Evolutionary conservation across 495 filamentous ascomycete species (phyloP), one percentile per base, ranked within the genome.

Genomic region (Chaetomidium leptoderma): DNA sequence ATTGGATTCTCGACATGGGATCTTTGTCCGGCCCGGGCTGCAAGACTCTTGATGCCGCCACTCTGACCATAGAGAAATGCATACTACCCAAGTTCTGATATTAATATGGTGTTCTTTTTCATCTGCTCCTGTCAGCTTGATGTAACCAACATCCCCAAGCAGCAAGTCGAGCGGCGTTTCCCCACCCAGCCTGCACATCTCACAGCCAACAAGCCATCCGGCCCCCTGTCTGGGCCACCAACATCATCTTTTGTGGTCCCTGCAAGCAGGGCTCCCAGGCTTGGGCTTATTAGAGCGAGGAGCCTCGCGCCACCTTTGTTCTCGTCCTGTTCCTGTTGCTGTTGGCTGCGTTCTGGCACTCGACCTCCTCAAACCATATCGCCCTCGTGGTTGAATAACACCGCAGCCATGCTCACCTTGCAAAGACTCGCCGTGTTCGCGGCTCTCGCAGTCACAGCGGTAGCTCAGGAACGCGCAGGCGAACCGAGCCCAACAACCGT

Each of bases 121-220:
- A 11, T 40, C 49, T 33, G 13, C 29, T 35, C 29, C 29, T 23
- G 43, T 48, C 54, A 39, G 42, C 30, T 39, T 21, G 11, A 57
- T 48, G 21, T 36, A 53, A 53, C 35, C 49, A 27, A n/a, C 17
- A 17, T 10, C 6, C 21, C 33, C 21, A 47, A 35, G 16, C 29
- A 8, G 27, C 9, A 14, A 23, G 46, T 49, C 14, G 46, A 35
- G 46, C 46, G 3, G 2, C 47, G 44, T 19, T 43, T 43, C 40
- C 40, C 40, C 40, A 43, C 46, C 46, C 2, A 33, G 32, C 51
- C 30, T 53, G 51, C 37, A 30, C 24, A 33, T 35, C n/a, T 21
- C 45, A 24, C 44, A 57, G 24, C 54, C 54, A 57, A 53, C 57
- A 53, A 57, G 40, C 26, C 57, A 37, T 29, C 40, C 49, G n/a